Base-by-base conservation (phyloP, 1,284 basidiomycete genomes). In the Golubevia pallescens region DNA sequence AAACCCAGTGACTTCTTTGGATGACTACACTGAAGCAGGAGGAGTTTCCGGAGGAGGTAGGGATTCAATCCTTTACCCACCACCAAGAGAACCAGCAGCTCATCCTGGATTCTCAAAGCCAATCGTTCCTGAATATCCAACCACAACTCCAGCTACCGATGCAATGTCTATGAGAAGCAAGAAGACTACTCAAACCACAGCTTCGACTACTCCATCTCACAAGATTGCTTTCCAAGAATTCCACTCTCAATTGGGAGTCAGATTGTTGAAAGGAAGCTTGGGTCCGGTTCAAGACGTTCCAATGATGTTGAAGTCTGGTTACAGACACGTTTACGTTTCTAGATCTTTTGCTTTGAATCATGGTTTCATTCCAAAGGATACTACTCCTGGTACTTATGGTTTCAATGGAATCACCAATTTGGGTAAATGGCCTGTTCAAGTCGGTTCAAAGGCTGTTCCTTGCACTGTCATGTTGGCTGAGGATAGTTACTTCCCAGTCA, bases 401-500 rank as follows among this genome's bases (percentile, higher is more conserved):
- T 95, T 94, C 81, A 89, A 91, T 52, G 93, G 93, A 20, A 86
- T 87, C 74, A 86, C 86, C 62, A 93, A 87, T 88, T 79, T 87
- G 8, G 84, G 84, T 73, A 84, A 85, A 72, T 86, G 85, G 85
- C 86, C 86, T 28, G 81, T 86, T 84, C 79, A 89, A 64, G 88
- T 89, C 59, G 89, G 88, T 16, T 77, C 76, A 60, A 87, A 87
- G 78, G 87, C 88, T 1, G 87, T 87, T 2, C 78, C 86, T 5
- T 88, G 88, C 74, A 86, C 86, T 3, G 88, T 88, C 53, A 88
- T 89, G 86, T 86, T 98, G 38, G 93, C 93, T 7, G 96, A 99
- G 85, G 95, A 97, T 86, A 91, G 92, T 21, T 95, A 97, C 86
- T 99, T 99, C 87, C 95, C 97, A 77, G 93, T 97, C 59, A 93